Evolutionary conservation across 495 filamentous ascomycete genomes (phyloP).

Genomic region (Pseudoneurospora amorphoporcata): DNA sequence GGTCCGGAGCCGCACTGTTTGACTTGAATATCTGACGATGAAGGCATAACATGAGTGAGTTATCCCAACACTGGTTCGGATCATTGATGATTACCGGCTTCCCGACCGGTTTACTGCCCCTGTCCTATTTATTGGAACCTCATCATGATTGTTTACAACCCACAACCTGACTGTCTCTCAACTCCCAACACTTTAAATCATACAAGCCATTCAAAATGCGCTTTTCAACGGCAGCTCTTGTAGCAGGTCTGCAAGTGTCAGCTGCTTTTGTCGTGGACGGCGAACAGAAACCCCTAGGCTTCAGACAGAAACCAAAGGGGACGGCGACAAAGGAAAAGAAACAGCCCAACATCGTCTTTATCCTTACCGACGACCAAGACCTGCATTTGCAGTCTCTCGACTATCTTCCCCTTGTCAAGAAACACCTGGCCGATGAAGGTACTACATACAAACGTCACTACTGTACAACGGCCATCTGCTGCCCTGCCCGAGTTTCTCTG

Average conservation of each 20-base stretch:
- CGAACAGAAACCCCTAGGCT: background rate
- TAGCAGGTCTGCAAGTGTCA: slow-evolving; percentile 11
- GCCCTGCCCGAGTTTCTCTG: slow-evolving; percentile 51
- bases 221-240: slow-evolving; percentile 5
- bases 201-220: slow-evolving; percentile 5
- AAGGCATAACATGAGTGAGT: background rate
- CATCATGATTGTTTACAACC: background rate
- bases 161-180: background rate
- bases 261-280: background rate
- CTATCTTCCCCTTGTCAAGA: slow-evolving; percentile 45
- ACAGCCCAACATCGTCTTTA: slow-evolving; percentile 50
- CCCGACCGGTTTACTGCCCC: background rate
- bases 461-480: slow-evolving; percentile 54
- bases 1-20: background rate
- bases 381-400: slow-evolving; percentile 47
- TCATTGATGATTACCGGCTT: background rate
- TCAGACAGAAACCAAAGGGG: slow-evolving; percentile 2
- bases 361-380: slow-evolving; percentile 60
- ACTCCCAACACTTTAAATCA: background rate
- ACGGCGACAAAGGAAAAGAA: background rate
- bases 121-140: background rate
- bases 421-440: slow-evolving; percentile 44
- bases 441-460: slow-evolving; percentile 49
- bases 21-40: background rate
- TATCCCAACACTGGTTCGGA: background rate